Conservation (phyloP, 305 asterid genomes). For the Fraxinus sp. region DNA sequence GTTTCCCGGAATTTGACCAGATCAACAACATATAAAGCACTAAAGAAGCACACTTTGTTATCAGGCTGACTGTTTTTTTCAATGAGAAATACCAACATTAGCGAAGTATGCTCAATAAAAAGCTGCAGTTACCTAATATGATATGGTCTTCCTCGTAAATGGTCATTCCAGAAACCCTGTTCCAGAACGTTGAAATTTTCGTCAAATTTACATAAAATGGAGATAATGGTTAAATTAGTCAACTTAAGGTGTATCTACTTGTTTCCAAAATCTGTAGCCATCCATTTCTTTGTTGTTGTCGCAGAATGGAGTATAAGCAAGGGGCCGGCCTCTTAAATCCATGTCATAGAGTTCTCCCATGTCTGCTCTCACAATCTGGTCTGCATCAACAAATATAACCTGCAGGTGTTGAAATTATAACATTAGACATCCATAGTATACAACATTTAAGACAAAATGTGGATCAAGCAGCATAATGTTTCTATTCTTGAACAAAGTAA, state of each 20-base stretch:
- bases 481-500: neutral
- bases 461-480: conserved; percentile 12
- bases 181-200: conserved; percentile 23
- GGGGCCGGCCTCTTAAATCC: conserved; percentile 82
- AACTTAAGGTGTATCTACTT: conserved; percentile 39
- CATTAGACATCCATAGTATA: conserved; percentile 14
- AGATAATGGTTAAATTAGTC: conserved; percentile 10
- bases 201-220: conserved; percentile 5
- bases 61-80: conserved; percentile 19
- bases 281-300: conserved; percentile 99
- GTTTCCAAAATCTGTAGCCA: conserved; percentile 96
- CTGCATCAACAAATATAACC: conserved; percentile 99
- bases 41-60: conserved; percentile 38
- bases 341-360: conserved; percentile 99
- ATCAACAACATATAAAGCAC: conserved; percentile 95
- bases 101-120: conserved; percentile 2
- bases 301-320: conserved; percentile 97
- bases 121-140: conserved; percentile 68
- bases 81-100: conserved; percentile 21
- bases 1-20: conserved; percentile 92
- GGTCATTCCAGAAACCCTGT: conserved; percentile 99
- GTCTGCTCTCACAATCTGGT: conserved; percentile 91
- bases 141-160: conserved; percentile 90
- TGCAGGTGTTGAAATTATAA: conserved; percentile 37
- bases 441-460: conserved; percentile 18